Percentiles rank a stretch among this genome's conserved stretches.
Evolutionary conservation across 768 basidiomycete genomes (phyloP).

Genomic region (Suillus alpinus): DNA sequence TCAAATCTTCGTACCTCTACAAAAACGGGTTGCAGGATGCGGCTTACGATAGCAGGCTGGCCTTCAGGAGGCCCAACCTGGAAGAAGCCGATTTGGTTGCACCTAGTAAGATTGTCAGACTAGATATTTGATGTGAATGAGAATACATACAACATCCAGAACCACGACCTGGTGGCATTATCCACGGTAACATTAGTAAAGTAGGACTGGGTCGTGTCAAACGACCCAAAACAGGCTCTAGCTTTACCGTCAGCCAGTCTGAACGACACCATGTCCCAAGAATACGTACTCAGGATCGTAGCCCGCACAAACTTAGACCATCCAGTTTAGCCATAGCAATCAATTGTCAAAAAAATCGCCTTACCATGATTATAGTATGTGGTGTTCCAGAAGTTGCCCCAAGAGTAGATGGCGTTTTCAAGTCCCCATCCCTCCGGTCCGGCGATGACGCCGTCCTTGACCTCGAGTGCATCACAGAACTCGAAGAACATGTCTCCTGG

Average conservation of each 20-base stretch:
- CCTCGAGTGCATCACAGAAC: conserved; percentile 40
- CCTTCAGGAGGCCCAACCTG: conserved; percentile 36
- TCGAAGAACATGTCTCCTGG: conserved; percentile 33
- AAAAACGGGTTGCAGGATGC: conserved; percentile 29
- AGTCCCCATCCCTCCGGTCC: conserved; percentile 56
- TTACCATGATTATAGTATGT: conserved; percentile 46
- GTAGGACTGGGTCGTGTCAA: conserved; percentile 33
- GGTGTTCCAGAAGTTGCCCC: conserved; percentile 56
- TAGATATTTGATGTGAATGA: neutral
- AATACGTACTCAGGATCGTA: conserved; percentile 44
- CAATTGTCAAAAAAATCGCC: conserved; percentile 18
- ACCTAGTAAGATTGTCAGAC: conserved; percentile 34
- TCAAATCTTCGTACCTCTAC: conserved; percentile 18
- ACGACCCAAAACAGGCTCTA: conserved; percentile 40
- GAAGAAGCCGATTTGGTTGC: conserved; percentile 64
- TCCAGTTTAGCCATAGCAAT: neutral
- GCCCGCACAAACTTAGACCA: conserved; percentile 49
- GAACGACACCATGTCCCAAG: too few relatives aligned
- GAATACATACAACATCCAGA: conserved; percentile 59
- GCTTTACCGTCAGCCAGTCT: too few relatives aligned
- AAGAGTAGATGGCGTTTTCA: conserved; percentile 54
- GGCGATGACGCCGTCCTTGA: conserved; percentile 40
- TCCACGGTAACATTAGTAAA: conserved; percentile 57
- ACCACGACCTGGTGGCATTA: conserved; percentile 61
- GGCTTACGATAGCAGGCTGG: conserved; percentile 34